phyloP scores from a whole-genome alignment of 139 green algal genomes.

The Chlamydomonas asymmetrica region DNA sequence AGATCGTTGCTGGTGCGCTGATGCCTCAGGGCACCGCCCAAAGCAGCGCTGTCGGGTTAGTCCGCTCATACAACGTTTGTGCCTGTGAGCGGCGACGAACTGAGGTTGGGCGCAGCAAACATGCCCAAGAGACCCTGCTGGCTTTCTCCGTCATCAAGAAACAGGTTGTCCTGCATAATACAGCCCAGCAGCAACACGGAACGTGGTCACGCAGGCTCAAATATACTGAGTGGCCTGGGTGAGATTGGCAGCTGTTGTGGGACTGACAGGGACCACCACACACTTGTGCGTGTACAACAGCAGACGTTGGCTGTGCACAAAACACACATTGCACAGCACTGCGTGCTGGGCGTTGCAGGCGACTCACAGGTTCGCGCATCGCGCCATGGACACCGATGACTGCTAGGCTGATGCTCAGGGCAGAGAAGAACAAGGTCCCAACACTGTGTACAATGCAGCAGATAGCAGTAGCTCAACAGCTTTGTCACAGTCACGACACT shows the following conservation, averaged over 20 bases:
- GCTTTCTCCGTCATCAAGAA: conserved; percentile 39
- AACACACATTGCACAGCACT: no score
- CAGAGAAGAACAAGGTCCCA: conserved; percentile 83
- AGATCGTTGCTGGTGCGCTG: no score
- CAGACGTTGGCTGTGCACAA: no score
- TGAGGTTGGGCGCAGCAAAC: not conserved
- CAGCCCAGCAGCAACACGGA: no score
- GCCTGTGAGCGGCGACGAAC: not conserved
- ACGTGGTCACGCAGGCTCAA: no score
- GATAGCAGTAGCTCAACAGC: not conserved
- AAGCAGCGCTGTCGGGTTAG: not conserved
- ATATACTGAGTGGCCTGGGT: no score
- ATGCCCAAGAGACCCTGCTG: not conserved
- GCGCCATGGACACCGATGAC: conserved; percentile 78
- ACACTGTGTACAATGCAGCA: conserved; percentile 56
- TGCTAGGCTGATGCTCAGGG: conserved; percentile 65
- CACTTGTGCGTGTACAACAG: no score
- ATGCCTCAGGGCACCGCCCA: not conserved
- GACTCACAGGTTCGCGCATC: conserved; percentile 41
- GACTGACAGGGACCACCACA: no score
- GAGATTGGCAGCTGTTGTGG: no score
- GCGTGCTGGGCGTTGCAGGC: no score
- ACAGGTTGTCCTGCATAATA: conserved; percentile 58
- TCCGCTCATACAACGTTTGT: not conserved
- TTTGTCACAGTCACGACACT: not conserved